A percentile compares a stretch with the other conserved stretches of the same genome.
phyloP scores from a whole-genome alignment of 1,284 basidiomycete species.

The Boletellus deceptivus region DNA sequence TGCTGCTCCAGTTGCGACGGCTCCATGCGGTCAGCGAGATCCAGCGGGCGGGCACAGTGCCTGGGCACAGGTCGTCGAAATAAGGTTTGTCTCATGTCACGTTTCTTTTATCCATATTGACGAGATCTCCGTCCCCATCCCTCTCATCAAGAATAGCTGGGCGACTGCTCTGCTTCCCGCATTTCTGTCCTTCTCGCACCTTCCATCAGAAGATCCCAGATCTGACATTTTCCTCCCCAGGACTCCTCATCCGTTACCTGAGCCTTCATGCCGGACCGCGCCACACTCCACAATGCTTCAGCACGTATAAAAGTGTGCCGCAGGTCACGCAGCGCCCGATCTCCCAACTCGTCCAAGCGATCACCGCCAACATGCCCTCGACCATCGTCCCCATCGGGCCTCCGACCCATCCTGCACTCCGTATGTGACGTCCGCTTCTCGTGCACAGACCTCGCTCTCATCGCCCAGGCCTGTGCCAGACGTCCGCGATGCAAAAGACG shows the following conservation, averaged over 20 bases:
- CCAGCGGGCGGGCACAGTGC: constrained; percentile 16
- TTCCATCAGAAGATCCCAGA: constrained; percentile 18
- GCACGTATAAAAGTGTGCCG: constrained; percentile 26
- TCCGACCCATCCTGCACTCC: constrained; percentile 56
- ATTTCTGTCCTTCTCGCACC: constrained; percentile 15
- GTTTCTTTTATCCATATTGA: constrained; percentile 31
- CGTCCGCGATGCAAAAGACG: constrained; percentile 67
- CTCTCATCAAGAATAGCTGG: constrained; percentile 21
- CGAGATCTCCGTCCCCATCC: constrained; percentile 22
- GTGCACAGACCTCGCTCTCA: constrained; percentile 1
- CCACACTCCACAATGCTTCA: constrained; percentile 16
- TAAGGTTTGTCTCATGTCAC: constrained; percentile 36
- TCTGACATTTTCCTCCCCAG: constrained; percentile 20
- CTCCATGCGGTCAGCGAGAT: constrained; percentile 14
- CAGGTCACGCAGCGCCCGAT: constrained; percentile 2
- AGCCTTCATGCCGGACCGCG: constrained; percentile 13
- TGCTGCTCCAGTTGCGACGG: neutral
- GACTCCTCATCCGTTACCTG: constrained; percentile 18
- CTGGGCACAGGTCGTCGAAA: constrained; percentile 21
- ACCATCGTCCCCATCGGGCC: constrained; percentile 23
- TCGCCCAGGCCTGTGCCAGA: constrained; percentile 41
- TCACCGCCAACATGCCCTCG: constrained; percentile 12
- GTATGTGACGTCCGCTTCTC: constrained; percentile 36
- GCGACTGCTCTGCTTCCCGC: constrained; percentile 11
- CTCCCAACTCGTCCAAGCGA: constrained; percentile 4